phyloP scores from a whole-genome alignment of 306 rosid species.

The Prunus armeniaca region DNA sequence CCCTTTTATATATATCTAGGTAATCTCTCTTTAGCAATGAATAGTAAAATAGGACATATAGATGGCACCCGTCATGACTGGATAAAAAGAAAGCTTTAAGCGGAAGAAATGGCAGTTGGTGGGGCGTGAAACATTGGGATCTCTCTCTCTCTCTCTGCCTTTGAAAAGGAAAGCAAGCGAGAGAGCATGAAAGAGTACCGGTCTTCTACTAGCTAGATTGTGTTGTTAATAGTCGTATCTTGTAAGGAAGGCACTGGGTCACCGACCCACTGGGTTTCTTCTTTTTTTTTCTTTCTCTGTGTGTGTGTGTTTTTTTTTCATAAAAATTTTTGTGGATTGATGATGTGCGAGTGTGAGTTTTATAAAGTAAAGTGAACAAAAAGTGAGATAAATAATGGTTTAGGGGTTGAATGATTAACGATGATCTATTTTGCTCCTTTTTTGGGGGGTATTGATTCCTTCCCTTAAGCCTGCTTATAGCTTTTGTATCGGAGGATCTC shows the following conservation, averaged over 20 bases:
- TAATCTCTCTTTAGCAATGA: conserved; percentile 10
- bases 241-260: conserved; percentile 15
- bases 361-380: conserved; percentile 5
- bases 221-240: conserved; percentile 5
- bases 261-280: conserved; percentile 1
- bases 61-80: conserved; percentile 5
- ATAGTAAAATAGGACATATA: conserved; percentile 22
- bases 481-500: conserved; percentile 13
- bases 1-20: neutral
- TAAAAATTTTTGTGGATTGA: neutral
- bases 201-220: neutral
- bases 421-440: conserved; percentile 18
- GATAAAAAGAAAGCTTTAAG: conserved; percentile 46
- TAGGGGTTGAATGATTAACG: conserved; percentile 34
- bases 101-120: conserved; percentile 66
- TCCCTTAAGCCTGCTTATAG: neutral
- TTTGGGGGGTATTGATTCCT: conserved; percentile 11
- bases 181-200: neutral
- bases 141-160: conserved; percentile 34
- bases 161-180: conserved; percentile 28
- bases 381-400: conserved; percentile 34
- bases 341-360: neutral
- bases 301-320: neutral
- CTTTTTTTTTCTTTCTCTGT: conserved; percentile 2
- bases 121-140: conserved; percentile 52